A percentile compares a stretch with the other conserved stretches of the same genome.
phyloP scores from a whole-genome alignment of 441 rosid species.

The Mallotus japonicus region DNA sequence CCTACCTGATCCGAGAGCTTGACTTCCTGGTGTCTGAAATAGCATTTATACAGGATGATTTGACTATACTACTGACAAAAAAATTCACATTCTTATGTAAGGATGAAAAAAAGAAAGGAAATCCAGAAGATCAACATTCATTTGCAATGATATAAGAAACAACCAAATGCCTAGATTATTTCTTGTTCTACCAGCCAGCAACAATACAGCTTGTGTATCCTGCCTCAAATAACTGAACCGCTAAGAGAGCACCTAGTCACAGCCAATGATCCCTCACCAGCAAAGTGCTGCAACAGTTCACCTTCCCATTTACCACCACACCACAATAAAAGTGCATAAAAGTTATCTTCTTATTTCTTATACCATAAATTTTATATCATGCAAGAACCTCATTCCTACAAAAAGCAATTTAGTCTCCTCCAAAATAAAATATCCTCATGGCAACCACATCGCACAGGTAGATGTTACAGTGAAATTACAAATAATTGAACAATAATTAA shows the following conservation, averaged over 20 bases:
- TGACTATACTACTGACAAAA: not conserved
- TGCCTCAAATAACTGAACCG: not conserved
- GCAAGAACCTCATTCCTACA: not conserved
- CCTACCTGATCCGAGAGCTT: conserved; percentile 56
- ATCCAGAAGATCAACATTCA: not conserved
- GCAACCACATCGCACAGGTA: not conserved
- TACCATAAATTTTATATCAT: not conserved
- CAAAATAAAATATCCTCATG: not conserved
- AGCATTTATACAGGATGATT: conserved; percentile 6
- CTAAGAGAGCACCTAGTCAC: not conserved
- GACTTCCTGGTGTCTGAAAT: conserved; percentile 43
- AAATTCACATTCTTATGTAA: not conserved
- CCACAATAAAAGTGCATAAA: not conserved
- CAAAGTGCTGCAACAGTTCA: not conserved
- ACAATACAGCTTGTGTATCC: not conserved
- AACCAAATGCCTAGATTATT: not conserved
- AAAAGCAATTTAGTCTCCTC: not conserved
- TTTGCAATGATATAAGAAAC: not conserved
- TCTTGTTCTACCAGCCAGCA: not conserved
- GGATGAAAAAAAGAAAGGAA: not conserved
- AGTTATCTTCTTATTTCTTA: not conserved
- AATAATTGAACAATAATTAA: not conserved
- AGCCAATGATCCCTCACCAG: not conserved
- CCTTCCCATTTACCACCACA: not conserved
- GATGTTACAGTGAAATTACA: not conserved